Conservation (phyloP, 495 filamentous ascomycete genomes). For the Xylaria longipes region DNA sequence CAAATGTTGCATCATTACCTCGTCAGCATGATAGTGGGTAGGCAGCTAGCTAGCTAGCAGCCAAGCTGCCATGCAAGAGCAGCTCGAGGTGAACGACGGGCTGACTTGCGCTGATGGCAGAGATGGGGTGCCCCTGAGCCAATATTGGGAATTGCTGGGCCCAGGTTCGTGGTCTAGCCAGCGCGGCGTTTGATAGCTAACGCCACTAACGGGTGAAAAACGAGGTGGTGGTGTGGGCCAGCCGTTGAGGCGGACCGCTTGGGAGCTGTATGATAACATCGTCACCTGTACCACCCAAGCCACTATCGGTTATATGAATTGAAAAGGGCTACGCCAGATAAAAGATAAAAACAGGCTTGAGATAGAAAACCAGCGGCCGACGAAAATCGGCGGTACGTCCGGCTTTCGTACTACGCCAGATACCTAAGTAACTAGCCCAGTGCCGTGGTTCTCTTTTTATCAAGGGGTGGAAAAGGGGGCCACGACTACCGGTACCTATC, state of each 20-base stretch:
- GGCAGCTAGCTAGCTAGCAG: not conserved
- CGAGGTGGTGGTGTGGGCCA: slow-evolving; percentile 13
- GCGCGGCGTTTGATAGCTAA: slow-evolving; percentile 3
- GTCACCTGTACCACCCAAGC: not conserved
- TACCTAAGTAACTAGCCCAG: not conserved
- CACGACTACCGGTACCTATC: not conserved
- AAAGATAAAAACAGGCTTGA: too few relatives aligned
- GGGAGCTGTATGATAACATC: not conserved
- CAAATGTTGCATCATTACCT: slow-evolving; percentile 4
- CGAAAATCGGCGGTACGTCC: not conserved
- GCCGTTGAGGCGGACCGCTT: slow-evolving; percentile 1
- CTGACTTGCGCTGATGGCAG: not conserved
- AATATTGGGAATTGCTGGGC: slow-evolving; percentile 14
- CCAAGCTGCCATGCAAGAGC: not conserved
- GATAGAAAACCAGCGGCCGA: not conserved
- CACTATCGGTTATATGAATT: not conserved
- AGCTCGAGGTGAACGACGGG: not conserved
- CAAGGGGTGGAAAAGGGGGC: not conserved
- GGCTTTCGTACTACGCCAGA: not conserved
- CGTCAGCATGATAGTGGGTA: not conserved
- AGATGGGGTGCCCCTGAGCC: slow-evolving; percentile 12
- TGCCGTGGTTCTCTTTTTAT: not conserved
- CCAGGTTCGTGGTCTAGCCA: slow-evolving; percentile 16
- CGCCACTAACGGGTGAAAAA: slow-evolving; percentile 3
- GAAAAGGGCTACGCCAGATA: not conserved